Evolutionary conservation across 2,329 filamentous ascomycete genomes (phyloP).

Genomic region (Ophiostoma tasmaniense): DNA sequence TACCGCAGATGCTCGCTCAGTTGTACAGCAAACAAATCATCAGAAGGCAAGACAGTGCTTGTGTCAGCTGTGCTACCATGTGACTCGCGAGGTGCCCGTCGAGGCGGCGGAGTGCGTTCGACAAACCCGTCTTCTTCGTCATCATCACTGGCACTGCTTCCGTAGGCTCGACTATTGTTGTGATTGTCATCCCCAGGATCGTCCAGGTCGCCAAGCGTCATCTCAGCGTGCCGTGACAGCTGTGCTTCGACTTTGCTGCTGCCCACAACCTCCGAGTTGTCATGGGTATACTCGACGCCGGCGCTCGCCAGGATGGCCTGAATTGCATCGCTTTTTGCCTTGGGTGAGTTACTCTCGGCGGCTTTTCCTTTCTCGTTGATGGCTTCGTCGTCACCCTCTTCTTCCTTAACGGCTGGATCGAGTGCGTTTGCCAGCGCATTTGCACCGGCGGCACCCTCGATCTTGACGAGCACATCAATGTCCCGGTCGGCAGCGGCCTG

Average conservation of each 20-base stretch:
- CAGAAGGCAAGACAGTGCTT: slow-evolving; percentile 34
- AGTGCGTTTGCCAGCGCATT: slow-evolving; percentile 61
- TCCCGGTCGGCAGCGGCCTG: slow-evolving; percentile 49
- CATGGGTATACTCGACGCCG: slow-evolving; percentile 90
- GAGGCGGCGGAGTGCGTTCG: background rate
- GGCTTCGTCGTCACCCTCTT: slow-evolving; percentile 23
- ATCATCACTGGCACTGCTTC: slow-evolving; percentile 35
- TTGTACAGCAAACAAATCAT: background rate
- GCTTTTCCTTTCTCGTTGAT: background rate
- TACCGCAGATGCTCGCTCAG: slow-evolving; percentile 34
- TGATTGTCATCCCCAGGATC: slow-evolving; percentile 4
- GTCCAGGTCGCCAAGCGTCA: slow-evolving; percentile 25
- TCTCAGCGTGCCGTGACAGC: slow-evolving; percentile 66
- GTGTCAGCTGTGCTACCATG: background rate
- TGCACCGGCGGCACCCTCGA: slow-evolving; percentile 48
- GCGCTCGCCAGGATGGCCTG: slow-evolving; percentile 81
- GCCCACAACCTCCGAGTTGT: slow-evolving; percentile 92
- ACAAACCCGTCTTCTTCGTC: slow-evolving; percentile 24
- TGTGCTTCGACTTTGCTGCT: slow-evolving; percentile 84
- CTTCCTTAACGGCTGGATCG: slow-evolving; percentile 31
- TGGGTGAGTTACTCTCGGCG: background rate
- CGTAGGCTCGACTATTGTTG: slow-evolving; percentile 4
- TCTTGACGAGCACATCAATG: slow-evolving; percentile 35
- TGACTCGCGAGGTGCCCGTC: background rate
- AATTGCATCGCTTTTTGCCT: slow-evolving; percentile 59